A percentile compares a stretch with the other conserved stretches of the same genome.
Evolutionary conservation across 2,329 filamentous ascomycete species (phyloP).

Genomic region (Tolypocladium amazonense): DNA sequence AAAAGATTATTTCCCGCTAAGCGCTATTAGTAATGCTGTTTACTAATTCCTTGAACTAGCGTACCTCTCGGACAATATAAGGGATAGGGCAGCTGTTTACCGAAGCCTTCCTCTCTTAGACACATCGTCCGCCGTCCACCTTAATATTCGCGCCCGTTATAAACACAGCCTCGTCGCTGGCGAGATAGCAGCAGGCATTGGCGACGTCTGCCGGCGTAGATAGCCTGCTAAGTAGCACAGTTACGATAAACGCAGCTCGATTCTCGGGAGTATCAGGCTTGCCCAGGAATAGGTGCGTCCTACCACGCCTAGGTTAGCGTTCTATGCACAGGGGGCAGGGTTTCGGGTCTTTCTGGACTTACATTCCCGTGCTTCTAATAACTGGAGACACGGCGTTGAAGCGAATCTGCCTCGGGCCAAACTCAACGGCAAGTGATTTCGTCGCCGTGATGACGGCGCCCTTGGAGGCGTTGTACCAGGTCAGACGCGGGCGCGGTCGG

Average conservation of each 20-base stretch:
- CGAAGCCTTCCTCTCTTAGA: constrained; percentile 4
- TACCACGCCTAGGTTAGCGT: constrained; percentile 3
- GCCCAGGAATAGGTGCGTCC: constrained; percentile 42
- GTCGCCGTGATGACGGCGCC: constrained; percentile 52
- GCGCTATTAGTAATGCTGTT: too few species aligned
- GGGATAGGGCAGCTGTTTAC: background rate
- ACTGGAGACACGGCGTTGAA: constrained; percentile 64
- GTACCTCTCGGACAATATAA: too few species aligned
- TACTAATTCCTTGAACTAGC: too few species aligned
- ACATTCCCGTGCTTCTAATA: constrained; percentile 54
- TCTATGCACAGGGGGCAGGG: background rate
- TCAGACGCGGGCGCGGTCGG: constrained; percentile 50
- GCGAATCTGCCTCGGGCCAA: constrained; percentile 59
- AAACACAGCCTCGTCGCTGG: constrained; percentile 60
- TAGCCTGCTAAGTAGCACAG: constrained; percentile 42
- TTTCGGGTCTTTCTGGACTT: constrained; percentile 5
- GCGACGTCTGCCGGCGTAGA: constrained; percentile 56
- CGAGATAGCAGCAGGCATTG: constrained; percentile 59
- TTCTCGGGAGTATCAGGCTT: constrained; percentile 54
- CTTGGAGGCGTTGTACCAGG: constrained; percentile 63
- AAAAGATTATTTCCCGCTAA: too few species aligned
- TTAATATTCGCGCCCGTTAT: constrained; percentile 64
- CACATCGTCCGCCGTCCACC: constrained; percentile 18
- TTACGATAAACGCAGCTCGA: constrained; percentile 40
- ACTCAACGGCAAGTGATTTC: constrained; percentile 57